phyloP scores from a whole-genome alignment of 345 rosid genomes.

The Pistacia atlantica region DNA sequence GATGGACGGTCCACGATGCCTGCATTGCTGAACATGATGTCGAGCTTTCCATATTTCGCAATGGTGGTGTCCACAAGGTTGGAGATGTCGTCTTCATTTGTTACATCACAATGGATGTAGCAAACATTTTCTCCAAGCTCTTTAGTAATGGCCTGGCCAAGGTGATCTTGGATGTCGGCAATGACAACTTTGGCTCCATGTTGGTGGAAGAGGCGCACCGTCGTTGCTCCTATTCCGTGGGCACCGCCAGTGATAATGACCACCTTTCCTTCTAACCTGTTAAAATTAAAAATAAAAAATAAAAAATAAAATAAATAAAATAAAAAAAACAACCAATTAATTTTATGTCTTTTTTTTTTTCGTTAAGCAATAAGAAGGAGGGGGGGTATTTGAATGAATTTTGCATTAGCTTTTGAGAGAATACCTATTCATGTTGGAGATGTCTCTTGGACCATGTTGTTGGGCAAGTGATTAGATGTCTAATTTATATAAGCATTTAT shows the following conservation, averaged over 20 bases:
- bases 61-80: constrained; percentile 33
- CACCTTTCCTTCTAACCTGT: constrained; percentile 42
- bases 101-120: constrained; percentile 43
- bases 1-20: constrained; percentile 24
- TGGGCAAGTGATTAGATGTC: too few relatives aligned
- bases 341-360: too few relatives aligned
- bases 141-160: constrained; percentile 26
- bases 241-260: constrained; percentile 45
- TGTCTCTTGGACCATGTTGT: too few relatives aligned
- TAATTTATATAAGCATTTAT: too few relatives aligned
- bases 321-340: too few relatives aligned
- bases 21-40: constrained; percentile 47
- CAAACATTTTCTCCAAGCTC: constrained; percentile 26
- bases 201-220: constrained; percentile 30
- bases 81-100: constrained; percentile 36
- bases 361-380: too few relatives aligned
- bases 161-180: constrained; percentile 39
- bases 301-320: too few relatives aligned
- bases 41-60: constrained; percentile 38
- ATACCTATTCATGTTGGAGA: too few relatives aligned
- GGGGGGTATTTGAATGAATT: too few relatives aligned
- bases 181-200: constrained; percentile 46
- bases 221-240: constrained; percentile 39
- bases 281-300: too few relatives aligned
- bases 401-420: too few relatives aligned